Evolutionary conservation across 805 yeast genomes (phyloP), one percentile per base, ranked within the genome.

Genomic region (Barnettozyma salicaria): DNA sequence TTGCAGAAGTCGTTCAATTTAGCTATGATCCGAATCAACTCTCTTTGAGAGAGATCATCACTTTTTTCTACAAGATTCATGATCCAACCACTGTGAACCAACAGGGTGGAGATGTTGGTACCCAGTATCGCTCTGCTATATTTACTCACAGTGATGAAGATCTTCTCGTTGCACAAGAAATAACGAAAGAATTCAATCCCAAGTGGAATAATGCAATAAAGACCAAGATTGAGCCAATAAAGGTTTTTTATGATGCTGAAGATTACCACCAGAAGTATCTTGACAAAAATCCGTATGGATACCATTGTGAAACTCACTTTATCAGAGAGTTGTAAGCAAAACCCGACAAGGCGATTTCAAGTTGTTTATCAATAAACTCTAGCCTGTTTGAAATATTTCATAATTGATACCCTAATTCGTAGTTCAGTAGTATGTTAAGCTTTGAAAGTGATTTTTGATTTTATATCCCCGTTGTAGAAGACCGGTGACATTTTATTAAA

Each of bases 91-190:
- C 88, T 3, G 43, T 70, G 36, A 77, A 89, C 52, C 55, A 72
- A 2, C 97, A 92, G 60, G 98, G 98, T 4, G 83, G 85, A 14
- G 97, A 90, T 54, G 50, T 52, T 7, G 98, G 98, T 8, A 76
- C 90, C 1, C 97, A 92, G 59, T 90, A 90, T 64, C 74, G 97
- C 52, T 79, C 90, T 13, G 96, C 80, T 2, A 72, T 92, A 9
- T 86, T 78, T 60, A 67, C 80, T 7, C 82, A 78, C 50, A 51
- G 61, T 30, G 65, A 64, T 3, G 78, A 68, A 18, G 65, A 65
- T 31, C 58, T 72, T 7, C 47, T 58, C 4, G 56, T 63, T 12
- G 79, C 84, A 3, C 44, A 60, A 36, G 49, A 59, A 20, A 65
- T 69, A 2, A 70, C 72, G 45, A 69, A 70, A 18, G 68, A 66